Conservation (phyloP, 768 basidiomycete species). For the Mrakia blollopis region DNA sequence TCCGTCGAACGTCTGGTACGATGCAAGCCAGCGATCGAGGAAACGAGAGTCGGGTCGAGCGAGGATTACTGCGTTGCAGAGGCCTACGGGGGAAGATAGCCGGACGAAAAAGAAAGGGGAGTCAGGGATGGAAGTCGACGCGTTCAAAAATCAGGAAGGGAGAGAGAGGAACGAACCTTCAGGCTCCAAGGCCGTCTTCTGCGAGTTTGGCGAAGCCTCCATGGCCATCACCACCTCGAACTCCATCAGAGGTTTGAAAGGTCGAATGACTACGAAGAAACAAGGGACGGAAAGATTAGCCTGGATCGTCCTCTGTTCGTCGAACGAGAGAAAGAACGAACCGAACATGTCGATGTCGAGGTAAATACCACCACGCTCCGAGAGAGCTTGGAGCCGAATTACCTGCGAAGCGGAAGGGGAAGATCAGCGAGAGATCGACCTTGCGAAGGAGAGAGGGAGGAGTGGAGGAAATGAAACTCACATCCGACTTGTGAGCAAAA, state of each 20-base stretch:
- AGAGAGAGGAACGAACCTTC: not conserved
- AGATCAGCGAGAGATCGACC: not conserved
- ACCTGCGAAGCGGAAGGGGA: constrained; percentile 1
- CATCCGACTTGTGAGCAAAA: constrained; percentile 31
- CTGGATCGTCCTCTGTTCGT: not conserved
- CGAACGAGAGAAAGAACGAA: not conserved
- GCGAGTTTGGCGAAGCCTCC: constrained; percentile 30
- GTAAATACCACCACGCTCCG: constrained; percentile 27
- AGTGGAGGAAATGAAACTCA: not conserved
- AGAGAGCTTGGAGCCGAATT: constrained; percentile 28
- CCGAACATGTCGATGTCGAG: constrained; percentile 33
- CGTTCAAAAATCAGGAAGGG: not conserved
- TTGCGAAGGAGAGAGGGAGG: not conserved
- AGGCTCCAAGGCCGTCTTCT: constrained; percentile 18
- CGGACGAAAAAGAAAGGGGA: not conserved
- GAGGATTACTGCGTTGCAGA: constrained; percentile 32
- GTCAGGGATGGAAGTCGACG: too few relatives aligned
- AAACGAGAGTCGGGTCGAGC: constrained; percentile 11
- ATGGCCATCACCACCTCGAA: constrained; percentile 27
- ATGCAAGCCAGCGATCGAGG: constrained; percentile 25
- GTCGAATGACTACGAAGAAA: constrained; percentile 14
- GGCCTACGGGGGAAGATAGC: not conserved
- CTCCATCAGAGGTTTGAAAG: constrained; percentile 16
- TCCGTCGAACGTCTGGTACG: constrained; percentile 20
- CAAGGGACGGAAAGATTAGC: not conserved